These are phyloP conservation scores for Lumnitzera racemosa DNA, from an alignment of 345 rosid species.

Conservation along the genomic window DNA sequence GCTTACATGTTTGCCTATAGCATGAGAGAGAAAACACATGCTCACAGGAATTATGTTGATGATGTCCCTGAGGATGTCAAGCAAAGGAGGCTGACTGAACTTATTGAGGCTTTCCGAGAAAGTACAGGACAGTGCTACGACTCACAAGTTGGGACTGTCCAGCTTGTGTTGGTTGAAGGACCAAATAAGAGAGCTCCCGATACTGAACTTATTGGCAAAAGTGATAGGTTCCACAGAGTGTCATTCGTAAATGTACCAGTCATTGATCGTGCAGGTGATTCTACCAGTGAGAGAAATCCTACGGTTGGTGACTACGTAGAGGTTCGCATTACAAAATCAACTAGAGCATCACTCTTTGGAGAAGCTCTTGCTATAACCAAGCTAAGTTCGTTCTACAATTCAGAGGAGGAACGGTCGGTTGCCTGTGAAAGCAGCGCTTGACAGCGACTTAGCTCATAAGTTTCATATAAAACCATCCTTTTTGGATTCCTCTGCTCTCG, in stretches of 20 bases:
- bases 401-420: slow-evolving; percentile 27
- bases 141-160: slow-evolving; percentile 61
- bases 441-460: background rate
- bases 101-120: slow-evolving; percentile 67
- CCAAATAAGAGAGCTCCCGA: slow-evolving; percentile 88
- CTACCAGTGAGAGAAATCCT: slow-evolving; percentile 37
- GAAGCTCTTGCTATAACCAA: slow-evolving; percentile 72
- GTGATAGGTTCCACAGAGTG: slow-evolving; percentile 77
- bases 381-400: slow-evolving; percentile 44
- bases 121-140: slow-evolving; percentile 72
- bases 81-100: slow-evolving; percentile 79
- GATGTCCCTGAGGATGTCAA: slow-evolving; percentile 81
- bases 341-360: slow-evolving; percentile 69
- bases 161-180: slow-evolving; percentile 81
- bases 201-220: slow-evolving; percentile 80
- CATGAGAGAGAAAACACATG: slow-evolving; percentile 94
- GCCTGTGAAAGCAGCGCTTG: slow-evolving; percentile 42
- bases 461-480: background rate
- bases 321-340: slow-evolving; percentile 53
- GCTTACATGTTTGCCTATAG: slow-evolving; percentile 99
- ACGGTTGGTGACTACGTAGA: slow-evolving; percentile 70
- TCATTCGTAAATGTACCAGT: slow-evolving; percentile 44
- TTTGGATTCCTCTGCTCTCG: too few species aligned
- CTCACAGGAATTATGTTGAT: slow-evolving; percentile 64
- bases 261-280: slow-evolving; percentile 21